Base-by-base conservation (phyloP, 768 basidiomycete genomes). In the Cubamyces sp. region DNA sequence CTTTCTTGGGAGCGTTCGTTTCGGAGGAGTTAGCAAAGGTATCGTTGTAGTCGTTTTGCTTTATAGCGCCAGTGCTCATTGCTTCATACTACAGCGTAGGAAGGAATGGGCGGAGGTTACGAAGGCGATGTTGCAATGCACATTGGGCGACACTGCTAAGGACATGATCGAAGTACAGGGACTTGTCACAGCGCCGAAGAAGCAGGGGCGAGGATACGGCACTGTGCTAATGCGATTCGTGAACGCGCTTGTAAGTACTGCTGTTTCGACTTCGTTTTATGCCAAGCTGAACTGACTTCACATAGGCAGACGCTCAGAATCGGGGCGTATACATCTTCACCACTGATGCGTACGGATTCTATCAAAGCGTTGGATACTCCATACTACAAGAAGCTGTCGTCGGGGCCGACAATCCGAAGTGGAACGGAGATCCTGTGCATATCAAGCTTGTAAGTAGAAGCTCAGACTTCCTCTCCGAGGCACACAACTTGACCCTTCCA, bases 171-270 rank as follows among this genome's bases (percentile, higher is more conserved):
- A 57, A 21, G 30, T 63, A 9, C 26, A 30, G 5, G 43, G 48
- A 1, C 49, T 63, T 18, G 48, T 42, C 3, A 63, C 61, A 2
- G 39, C 55, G 7, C 55, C 56, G 2, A 34, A 39, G 19, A 45
- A 45, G 18, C 61, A 63, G 23, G 61, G 61, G 14, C 26, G 19
- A 5, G 61, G 61, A 16, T 63, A 57, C 21, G 61, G 48, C 19
- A 51, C 56, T 4, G 23, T 19, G 3, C 43, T 63, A 21, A 52
- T 58, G 61, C 39, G 23, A n/a, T 19, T 39, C 11, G 56, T 56
- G 18, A 45, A 52, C 23, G 55, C 26, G 6, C 42, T 46, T 50
- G 61, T 63, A n/a, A n/a, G n/a, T n/a, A 16, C 21, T 25, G 18
- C 30, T 16, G 16, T 9, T 16, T 23, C n/a, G 37, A 7, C 21